Base-by-base conservation (phyloP, 768 basidiomycete genomes). In the Naganishia onofrii region DNA sequence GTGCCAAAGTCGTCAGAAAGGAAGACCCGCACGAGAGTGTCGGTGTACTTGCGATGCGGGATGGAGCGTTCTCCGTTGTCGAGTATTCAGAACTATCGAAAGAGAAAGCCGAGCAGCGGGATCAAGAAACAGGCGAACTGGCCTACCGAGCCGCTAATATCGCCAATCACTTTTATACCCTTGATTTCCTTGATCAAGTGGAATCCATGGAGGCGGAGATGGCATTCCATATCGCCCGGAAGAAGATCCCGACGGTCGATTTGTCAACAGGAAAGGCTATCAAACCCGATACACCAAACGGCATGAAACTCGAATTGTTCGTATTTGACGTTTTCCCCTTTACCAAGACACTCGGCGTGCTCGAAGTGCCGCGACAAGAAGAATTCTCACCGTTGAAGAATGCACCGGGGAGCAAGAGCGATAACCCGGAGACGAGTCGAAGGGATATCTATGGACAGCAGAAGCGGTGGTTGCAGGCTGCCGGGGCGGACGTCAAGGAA, bases 331-430 rank as follows among this genome's bases (percentile, higher is more conserved):
- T 99, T 54, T 97, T 99, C 85, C 94, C 94, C 0, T 92, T 87
- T 82, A 92, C 93, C 31, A 69, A 77, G 54, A 74, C 74, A 13
- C 77, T 83, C 26, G 87, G 90, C 32, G 92, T 97, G 48, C 82
- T 98, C 78, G 93, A 97, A 80, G 92, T 96, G 53, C 86, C 87
- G 63, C 84, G 96, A 68, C 84, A 85, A 70, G 91, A 95, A 70
- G 95, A 98, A 82, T 99, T 99, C 76, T 93, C 91, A 72, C 95
- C 95, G 42, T 82, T 99, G 80, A 99, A 99, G 85, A 99, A 99
- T 77, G 95, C 93, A 9, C 93, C 93, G 0, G 93, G 93, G 0
- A 90, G 91, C 0, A 90, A 90, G 29, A 84, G 90, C 19, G 95
- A 98, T 79, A 89, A 92, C 78, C 90, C 94, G 19, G 88, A 88